Conservation (phyloP, 495 filamentous ascomycete genomes). For the Annulohypoxylon stygium region DNA sequence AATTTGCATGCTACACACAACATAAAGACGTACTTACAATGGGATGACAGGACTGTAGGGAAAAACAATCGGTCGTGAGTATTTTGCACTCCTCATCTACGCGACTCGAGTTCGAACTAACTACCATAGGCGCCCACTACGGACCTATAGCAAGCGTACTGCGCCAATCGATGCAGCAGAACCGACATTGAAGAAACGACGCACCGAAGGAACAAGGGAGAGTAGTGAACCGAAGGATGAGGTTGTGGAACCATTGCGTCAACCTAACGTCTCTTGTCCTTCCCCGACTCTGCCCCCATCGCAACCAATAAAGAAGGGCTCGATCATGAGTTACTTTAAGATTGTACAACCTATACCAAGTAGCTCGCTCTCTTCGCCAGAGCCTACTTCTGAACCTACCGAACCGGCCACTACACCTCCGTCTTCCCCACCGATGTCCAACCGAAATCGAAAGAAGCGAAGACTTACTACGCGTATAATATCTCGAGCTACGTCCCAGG, state of each 20-base stretch:
- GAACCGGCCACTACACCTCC: slow-evolving; percentile 47
- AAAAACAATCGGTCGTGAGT: slow-evolving; percentile 29
- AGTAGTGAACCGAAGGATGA: not conserved
- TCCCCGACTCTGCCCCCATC: slow-evolving; percentile 25
- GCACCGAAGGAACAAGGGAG: slow-evolving; percentile 15
- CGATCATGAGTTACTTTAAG: slow-evolving; percentile 61
- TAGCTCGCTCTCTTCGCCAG: slow-evolving; percentile 25
- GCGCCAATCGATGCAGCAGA: slow-evolving; percentile 31
- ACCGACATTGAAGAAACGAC: slow-evolving; percentile 39
- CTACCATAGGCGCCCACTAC: slow-evolving; percentile 53
- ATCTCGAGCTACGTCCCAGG: slow-evolving; percentile 27
- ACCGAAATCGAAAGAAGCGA: slow-evolving; percentile 43
- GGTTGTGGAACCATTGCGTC: not conserved
- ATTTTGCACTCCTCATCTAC: not conserved
- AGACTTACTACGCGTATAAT: slow-evolving; percentile 54
- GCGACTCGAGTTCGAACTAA: not conserved
- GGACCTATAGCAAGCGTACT: slow-evolving; percentile 59
- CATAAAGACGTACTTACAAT: slow-evolving; percentile 5
- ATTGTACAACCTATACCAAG: slow-evolving; percentile 39
- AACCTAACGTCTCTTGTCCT: slow-evolving; percentile 6
- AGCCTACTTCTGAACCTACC: slow-evolving; percentile 27
- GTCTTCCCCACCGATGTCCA: slow-evolving; percentile 45
- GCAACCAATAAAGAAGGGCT: slow-evolving; percentile 49
- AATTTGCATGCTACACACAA: not conserved
- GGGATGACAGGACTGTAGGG: not conserved